A percentile compares a stretch with the other conserved stretches of the same genome.
These are phyloP conservation scores for Phytophthora tubulina DNA, from an alignment of 352 stramenopile species.

Conservation along the genomic window DNA sequence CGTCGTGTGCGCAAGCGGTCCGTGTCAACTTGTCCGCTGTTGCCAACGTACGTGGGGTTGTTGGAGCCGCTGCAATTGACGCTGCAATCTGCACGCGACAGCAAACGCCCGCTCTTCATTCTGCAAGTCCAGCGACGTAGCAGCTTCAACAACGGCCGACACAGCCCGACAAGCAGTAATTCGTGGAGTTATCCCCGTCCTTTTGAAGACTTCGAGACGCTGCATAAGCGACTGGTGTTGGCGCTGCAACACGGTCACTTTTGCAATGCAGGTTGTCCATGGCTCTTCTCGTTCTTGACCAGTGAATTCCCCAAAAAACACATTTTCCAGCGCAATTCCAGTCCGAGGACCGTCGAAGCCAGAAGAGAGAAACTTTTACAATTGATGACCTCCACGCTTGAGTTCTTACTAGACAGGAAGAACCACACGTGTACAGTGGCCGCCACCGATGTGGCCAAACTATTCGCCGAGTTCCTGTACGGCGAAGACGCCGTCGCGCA, in stretches of 20 bases:
- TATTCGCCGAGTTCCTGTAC: conserved; percentile 40
- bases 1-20: conserved; percentile 37
- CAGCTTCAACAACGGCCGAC: background rate
- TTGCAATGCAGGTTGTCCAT: conserved; percentile 40
- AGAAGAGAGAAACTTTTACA: conserved; percentile 30
- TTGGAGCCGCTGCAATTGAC: conserved; percentile 35
- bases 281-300: conserved; percentile 41
- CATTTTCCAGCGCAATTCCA: conserved; percentile 40
- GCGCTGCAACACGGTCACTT: conserved; percentile 47
- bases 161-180: conserved; percentile 1
- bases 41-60: conserved; percentile 43
- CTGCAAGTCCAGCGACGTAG: conserved; percentile 35
- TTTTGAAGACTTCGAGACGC: conserved; percentile 40
- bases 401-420: conserved; percentile 41
- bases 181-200: conserved; percentile 27
- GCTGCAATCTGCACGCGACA: conserved; percentile 21
- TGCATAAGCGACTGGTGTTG: conserved; percentile 32
- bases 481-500: conserved; percentile 31
- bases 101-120: conserved; percentile 30
- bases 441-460: conserved; percentile 33
- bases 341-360: conserved; percentile 20
- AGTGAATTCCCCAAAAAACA: conserved; percentile 46
- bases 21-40: background rate
- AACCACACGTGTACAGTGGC: conserved; percentile 42
- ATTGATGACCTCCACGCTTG: conserved; percentile 27